Percentiles rank a stretch among this genome's conserved stretches.
phyloP scores from a whole-genome alignment of 164 flowering plant genomes.

The Aristolochia californica region DNA sequence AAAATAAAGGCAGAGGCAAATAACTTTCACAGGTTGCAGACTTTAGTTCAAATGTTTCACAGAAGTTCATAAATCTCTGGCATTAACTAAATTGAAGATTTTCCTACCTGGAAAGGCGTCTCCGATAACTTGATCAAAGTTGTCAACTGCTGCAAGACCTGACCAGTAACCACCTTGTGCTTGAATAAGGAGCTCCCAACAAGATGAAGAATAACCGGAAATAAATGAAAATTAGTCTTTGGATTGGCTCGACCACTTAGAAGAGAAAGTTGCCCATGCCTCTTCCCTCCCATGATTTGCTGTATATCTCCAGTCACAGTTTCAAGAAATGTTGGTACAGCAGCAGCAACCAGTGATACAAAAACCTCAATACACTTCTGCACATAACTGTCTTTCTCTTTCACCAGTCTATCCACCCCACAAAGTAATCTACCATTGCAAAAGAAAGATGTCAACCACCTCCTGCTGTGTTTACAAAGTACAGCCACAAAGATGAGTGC shows the following conservation, averaged over 20 bases:
- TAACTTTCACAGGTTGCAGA: no score
- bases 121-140: conserved; percentile 60
- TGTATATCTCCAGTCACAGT: conserved; percentile 65
- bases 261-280: conserved; percentile 53
- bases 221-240: conserved; percentile 54
- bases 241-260: conserved; percentile 45
- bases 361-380: conserved; percentile 63
- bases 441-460: conserved; percentile 73
- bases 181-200: conserved; percentile 74
- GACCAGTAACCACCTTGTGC: conserved; percentile 43
- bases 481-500: conserved; percentile 69
- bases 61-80: no score
- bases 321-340: conserved; percentile 69
- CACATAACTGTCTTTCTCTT: conserved; percentile 67
- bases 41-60: no score
- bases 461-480: conserved; percentile 64
- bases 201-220: conserved; percentile 88
- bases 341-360: conserved; percentile 50
- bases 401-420: conserved; percentile 70
- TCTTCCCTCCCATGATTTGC: conserved; percentile 68
- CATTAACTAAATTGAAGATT: no score
- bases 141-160: conserved; percentile 72
- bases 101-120: conserved; percentile 73
- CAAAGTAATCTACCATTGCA: conserved; percentile 73
- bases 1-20: no score